Percentiles rank a stretch among this genome's conserved stretches.
phyloP scores from a whole-genome alignment of 371 early-diverging fungal species.

The Haplosporangium sp. region DNA sequence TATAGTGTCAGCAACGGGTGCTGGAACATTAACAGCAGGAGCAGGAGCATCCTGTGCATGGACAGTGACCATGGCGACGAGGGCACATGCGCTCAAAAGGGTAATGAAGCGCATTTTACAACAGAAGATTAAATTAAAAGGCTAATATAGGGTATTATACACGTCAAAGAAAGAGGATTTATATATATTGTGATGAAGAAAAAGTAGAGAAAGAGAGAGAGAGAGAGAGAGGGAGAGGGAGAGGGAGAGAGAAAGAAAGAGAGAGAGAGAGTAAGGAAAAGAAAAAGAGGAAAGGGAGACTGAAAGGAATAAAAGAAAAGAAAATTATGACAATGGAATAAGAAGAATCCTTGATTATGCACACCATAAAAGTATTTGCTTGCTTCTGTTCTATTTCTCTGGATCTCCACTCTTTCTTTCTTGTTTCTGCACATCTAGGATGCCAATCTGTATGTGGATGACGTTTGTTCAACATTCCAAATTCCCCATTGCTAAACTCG shows the following conservation, averaged over 20 bases:
- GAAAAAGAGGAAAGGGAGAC: not conserved
- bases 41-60: constrained; percentile 21
- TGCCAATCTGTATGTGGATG: too few relatives aligned
- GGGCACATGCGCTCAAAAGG: constrained; percentile 35
- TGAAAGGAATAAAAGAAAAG: too few relatives aligned
- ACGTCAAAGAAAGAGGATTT: too few relatives aligned
- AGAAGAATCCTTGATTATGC: too few relatives aligned
- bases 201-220: too few relatives aligned
- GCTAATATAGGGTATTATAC: too few relatives aligned
- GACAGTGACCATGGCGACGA: constrained; percentile 20
- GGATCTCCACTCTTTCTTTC: not conserved
- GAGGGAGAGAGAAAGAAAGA: not conserved
- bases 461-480: not conserved
- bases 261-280: not conserved
- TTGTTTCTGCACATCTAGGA: not conserved
- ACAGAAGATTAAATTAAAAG: not conserved
- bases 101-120: constrained; percentile 31
- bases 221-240: too few relatives aligned
- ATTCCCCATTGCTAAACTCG: not conserved
- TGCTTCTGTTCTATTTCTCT: too few relatives aligned
- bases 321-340: too few relatives aligned
- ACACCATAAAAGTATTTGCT: too few relatives aligned
- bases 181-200: too few relatives aligned
- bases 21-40: not conserved
- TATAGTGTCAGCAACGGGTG: not conserved